Base-by-base conservation (phyloP, 768 basidiomycete species). In the Scleroderma citrinum region DNA sequence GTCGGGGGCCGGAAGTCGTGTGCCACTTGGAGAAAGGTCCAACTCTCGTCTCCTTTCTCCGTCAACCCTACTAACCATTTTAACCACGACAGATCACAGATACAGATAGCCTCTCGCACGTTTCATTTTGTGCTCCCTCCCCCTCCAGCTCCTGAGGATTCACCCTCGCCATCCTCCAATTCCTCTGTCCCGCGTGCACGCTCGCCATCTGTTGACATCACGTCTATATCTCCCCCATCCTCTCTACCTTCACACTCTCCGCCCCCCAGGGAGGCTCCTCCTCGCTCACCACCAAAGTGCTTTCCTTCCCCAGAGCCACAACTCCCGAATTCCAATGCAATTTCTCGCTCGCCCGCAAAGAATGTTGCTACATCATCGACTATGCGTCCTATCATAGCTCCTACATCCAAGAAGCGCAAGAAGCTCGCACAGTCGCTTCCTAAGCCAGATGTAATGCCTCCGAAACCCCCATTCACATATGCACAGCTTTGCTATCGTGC, bases 121-220 rank as follows among this genome's bases (percentile, higher is more conserved):
- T 99, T 99, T 69, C 86, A 92, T 65, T 99, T 99, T 61, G 83
- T 97, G 48, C 83, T 99, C 13, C 96, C 96, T 30, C 93, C 93
- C 2, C 83, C 88, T 1, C 79, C 83, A 31, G 78, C 80, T 11
- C 84, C 85, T 36, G 87, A 89, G 62, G 85, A 89, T 62, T 83
- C 85, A 7, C 86, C 85, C 7, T 87, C 87, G 4, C 87, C 86
- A 2, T 88, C 84, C 49, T 88, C 88, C 0, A 77, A 79, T 51
- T 82, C 82, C 7, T 90, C 87, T 24, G 69, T 71, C n/a, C 75
- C 78, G 49, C 74, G 80, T 51, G 77, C 73, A 17, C 83, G 87
- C 47, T 92, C 88, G 0, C 88, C 86, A 7, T 91, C 88, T 14
- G 77, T 90, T 35, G 88, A 91, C 60, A 81, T 91, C 51, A 87